These are phyloP conservation scores for Nicotiana paniculata DNA, from an alignment of 257 asterid species.

Conservation along the genomic window DNA sequence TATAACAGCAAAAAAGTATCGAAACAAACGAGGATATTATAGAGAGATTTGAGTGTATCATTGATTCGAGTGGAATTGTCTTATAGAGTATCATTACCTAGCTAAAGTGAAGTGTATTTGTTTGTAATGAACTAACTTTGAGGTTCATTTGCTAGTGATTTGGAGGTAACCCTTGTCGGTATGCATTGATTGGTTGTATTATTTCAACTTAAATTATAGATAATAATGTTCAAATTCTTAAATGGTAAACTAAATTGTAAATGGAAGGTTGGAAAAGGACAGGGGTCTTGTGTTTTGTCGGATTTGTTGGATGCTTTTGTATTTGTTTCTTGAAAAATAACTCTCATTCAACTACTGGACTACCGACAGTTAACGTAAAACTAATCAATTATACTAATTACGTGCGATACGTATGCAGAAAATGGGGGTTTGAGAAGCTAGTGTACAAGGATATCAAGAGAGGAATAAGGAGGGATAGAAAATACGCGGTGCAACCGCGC, in stretches of 20 bases:
- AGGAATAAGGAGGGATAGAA: slow-evolving; percentile 59
- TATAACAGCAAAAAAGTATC: no score
- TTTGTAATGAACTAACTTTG: neutral
- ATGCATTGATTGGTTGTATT: neutral
- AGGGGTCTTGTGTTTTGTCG: neutral
- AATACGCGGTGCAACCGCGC: slow-evolving; percentile 74
- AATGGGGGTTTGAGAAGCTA: slow-evolving; percentile 90
- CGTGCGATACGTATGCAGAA: slow-evolving; percentile 21
- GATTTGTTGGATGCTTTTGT: neutral
- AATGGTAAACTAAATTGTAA: neutral
- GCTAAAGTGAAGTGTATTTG: neutral
- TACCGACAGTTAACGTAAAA: neutral
- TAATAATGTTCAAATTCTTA: neutral
- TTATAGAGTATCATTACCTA: neutral
- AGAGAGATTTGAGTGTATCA: neutral
- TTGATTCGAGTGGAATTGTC: neutral
- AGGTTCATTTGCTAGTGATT: neutral
- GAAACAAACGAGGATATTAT: no score
- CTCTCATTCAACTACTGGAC: neutral
- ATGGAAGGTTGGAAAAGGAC: neutral
- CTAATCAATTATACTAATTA: neutral
- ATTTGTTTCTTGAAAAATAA: neutral
- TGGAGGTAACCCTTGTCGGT: neutral
- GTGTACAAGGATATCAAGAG: slow-evolving; percentile 62
- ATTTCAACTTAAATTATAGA: neutral